Conservation (phyloP, 202 grass and related monocot genomes). For the Panicum virgatum region DNA sequence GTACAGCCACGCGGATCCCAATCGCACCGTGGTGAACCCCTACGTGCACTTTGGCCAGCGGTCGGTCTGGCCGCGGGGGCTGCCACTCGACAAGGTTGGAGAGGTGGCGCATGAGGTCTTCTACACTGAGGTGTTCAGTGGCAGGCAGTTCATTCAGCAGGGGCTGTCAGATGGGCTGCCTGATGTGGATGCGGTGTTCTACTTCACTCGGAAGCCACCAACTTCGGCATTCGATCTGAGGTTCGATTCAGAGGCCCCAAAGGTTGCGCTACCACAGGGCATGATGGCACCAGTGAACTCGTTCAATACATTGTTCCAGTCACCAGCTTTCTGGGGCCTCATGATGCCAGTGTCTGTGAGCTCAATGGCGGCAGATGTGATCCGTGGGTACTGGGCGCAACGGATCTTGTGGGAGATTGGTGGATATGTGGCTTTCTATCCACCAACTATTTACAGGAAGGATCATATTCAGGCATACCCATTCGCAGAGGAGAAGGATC, state of each 20-base stretch:
- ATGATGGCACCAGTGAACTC: slow-evolving; percentile 93
- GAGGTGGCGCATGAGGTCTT: slow-evolving; percentile 89
- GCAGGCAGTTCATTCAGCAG: slow-evolving; percentile 95
- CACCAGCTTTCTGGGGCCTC: slow-evolving; percentile 92
- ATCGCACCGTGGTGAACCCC: slow-evolving; percentile 89
- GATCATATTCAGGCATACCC: slow-evolving; percentile 74
- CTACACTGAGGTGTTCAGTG: slow-evolving; percentile 90
- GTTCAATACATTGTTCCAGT: slow-evolving; percentile 92
- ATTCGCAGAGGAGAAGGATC: slow-evolving; percentile 92
- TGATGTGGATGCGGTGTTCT: slow-evolving; percentile 89
- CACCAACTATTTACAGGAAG: slow-evolving; percentile 81
- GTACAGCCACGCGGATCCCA: slow-evolving; percentile 90
- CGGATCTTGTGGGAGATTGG: slow-evolving; percentile 97
- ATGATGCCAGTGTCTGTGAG: slow-evolving; percentile 90
- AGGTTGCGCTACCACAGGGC: slow-evolving; percentile 89
- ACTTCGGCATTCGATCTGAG: slow-evolving; percentile 58
- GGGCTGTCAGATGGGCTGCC: slow-evolving; percentile 87
- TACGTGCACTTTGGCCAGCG: slow-evolving; percentile 98
- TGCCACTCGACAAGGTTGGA: slow-evolving; percentile 85
- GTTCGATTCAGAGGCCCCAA: slow-evolving; percentile 83
- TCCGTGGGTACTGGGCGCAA: slow-evolving; percentile 94
- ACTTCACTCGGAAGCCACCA: slow-evolving; percentile 90
- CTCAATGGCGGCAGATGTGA: slow-evolving; percentile 95
- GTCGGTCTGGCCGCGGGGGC: slow-evolving; percentile 87
- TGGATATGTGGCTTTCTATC: slow-evolving; percentile 82